Conservation (phyloP, 2,329 filamentous ascomycete species). For the Aspergillus brunneoviolaceus region DNA sequence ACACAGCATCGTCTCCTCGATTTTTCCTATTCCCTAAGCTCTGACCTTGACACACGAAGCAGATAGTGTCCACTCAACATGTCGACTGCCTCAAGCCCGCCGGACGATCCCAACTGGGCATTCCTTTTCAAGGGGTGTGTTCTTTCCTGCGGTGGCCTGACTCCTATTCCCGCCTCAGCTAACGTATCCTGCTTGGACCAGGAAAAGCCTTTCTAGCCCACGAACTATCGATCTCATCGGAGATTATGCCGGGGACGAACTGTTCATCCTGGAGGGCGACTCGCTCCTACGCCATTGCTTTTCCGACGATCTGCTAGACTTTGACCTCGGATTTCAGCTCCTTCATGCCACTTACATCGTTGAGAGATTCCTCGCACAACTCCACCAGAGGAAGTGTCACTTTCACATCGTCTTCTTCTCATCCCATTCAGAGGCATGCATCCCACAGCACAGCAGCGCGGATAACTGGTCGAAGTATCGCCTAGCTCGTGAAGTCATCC, state of each 20-base stretch:
- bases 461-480: slow-evolving; percentile 53
- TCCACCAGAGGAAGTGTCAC: slow-evolving; percentile 64
- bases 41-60: too few relatives aligned
- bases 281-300: slow-evolving; percentile 67
- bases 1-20: too few relatives aligned
- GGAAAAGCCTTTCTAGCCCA: slow-evolving; percentile 47
- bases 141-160: too few relatives aligned
- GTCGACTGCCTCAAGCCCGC: too few relatives aligned
- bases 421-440: slow-evolving; percentile 51
- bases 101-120: too few relatives aligned
- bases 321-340: slow-evolving; percentile 64
- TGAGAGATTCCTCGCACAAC: slow-evolving; percentile 62
- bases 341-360: slow-evolving; percentile 69
- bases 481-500: slow-evolving; percentile 62
- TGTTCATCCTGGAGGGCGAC: slow-evolving; percentile 72
- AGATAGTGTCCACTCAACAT: too few relatives aligned
- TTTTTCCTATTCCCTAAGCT: too few relatives aligned
- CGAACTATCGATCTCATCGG: slow-evolving; percentile 65
- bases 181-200: not conserved
- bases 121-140: too few relatives aligned
- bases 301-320: slow-evolving; percentile 62
- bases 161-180: not conserved
- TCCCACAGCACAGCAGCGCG: slow-evolving; percentile 46
- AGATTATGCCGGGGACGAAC: slow-evolving; percentile 72
- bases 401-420: slow-evolving; percentile 72